Conservation (phyloP, 495 filamentous ascomycete genomes). For the Apiosordaria backusii region DNA sequence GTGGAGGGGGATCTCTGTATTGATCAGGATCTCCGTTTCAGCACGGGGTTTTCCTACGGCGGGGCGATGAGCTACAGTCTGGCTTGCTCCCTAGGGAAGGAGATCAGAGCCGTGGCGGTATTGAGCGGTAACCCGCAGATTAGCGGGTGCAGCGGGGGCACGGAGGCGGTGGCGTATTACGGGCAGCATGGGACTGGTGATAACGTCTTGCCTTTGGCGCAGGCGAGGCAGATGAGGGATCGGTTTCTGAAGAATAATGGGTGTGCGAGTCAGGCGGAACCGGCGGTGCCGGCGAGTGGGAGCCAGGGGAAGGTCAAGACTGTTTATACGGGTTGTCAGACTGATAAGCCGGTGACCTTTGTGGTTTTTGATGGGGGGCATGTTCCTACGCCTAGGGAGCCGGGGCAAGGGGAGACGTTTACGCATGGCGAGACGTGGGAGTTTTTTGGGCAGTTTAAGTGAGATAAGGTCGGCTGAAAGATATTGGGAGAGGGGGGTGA, state of each 20-base stretch:
- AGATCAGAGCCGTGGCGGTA: constrained; percentile 42
- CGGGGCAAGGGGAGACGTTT: constrained; percentile 23
- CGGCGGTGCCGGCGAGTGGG: constrained; percentile 10
- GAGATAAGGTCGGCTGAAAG: background rate
- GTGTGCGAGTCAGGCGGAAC: constrained; percentile 19
- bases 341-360: constrained; percentile 31
- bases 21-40: constrained; percentile 40
- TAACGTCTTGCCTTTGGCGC: constrained; percentile 35
- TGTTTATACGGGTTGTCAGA: constrained; percentile 26
- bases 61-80: constrained; percentile 46
- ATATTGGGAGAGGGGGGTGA: too few relatives aligned
- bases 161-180: constrained; percentile 43
- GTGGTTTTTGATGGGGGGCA: constrained; percentile 28
- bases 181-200: constrained; percentile 43
- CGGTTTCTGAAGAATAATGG: constrained; percentile 41
- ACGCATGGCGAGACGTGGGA: constrained; percentile 26
- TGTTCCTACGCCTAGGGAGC: constrained; percentile 22
- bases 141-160: constrained; percentile 41
- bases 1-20: constrained; percentile 42
- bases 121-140: constrained; percentile 37
- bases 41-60: constrained; percentile 47
- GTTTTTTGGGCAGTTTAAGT: constrained; percentile 21
- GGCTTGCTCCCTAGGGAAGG: constrained; percentile 38
- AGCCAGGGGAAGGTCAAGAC: constrained; percentile 21
- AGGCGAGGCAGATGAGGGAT: constrained; percentile 37